phyloP scores from a whole-genome alignment of 306 rosid species.

The Pueraria montana region DNA sequence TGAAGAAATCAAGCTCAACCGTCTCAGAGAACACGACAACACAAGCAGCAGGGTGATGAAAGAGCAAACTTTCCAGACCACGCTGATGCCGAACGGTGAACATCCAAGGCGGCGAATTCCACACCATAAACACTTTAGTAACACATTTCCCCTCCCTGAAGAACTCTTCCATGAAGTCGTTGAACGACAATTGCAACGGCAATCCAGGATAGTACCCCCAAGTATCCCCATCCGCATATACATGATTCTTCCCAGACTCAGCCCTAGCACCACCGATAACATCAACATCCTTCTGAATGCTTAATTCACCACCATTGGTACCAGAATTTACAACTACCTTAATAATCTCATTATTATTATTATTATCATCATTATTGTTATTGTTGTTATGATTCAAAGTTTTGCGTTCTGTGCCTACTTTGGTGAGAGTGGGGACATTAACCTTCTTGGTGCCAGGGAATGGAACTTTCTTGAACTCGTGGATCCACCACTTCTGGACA shows the following conservation, averaged over 20 bases:
- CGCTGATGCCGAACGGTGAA: conserved; percentile 79
- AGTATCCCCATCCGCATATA: conserved; percentile 84
- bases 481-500: conserved; percentile 72
- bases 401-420: conserved; percentile 50
- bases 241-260: conserved; percentile 43
- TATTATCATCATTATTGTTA: too few species aligned
- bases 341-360: background rate
- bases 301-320: background rate
- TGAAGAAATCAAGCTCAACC: conserved; percentile 93
- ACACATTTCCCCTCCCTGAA: conserved; percentile 71
- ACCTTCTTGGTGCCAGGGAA: conserved; percentile 58
- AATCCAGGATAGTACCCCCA: conserved; percentile 95
- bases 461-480: conserved; percentile 66
- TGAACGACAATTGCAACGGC: conserved; percentile 64
- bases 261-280: conserved; percentile 1
- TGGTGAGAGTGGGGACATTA: conserved; percentile 23
- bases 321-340: background rate
- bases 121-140: conserved; percentile 85
- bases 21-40: conserved; percentile 93
- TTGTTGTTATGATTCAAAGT: conserved; percentile 45
- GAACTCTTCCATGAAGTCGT: conserved; percentile 75
- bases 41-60: conserved; percentile 80
- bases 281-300: background rate
- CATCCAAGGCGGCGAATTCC: conserved; percentile 99
- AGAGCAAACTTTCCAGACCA: conserved; percentile 87